Evolutionary conservation across 192 early-diverging fungal genomes (phyloP).

Genomic region (Mortierella alpina): DNA sequence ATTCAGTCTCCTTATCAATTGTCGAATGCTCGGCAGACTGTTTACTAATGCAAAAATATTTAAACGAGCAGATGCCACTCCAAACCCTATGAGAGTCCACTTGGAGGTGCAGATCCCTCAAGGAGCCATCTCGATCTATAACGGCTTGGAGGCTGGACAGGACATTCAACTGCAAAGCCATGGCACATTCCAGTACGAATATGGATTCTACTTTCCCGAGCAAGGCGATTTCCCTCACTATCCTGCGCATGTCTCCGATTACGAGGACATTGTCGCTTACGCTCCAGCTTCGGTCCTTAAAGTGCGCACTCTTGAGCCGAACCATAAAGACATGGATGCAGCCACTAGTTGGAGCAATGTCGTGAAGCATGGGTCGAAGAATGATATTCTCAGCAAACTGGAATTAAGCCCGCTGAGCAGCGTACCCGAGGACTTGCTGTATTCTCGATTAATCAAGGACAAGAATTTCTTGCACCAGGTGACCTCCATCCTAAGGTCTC

Average conservation of each 20-base stretch:
- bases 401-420: conserved; percentile 15
- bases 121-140: conserved; percentile 54
- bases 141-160: conserved; percentile 22
- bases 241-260: conserved; percentile 49
- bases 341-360: conserved; percentile 21
- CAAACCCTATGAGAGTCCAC: conserved; percentile 45
- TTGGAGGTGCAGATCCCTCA: conserved; percentile 58
- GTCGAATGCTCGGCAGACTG: too few species aligned
- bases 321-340: conserved; percentile 16
- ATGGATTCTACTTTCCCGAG: conserved; percentile 62
- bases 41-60: background rate
- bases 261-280: conserved; percentile 36
- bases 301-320: conserved; percentile 21
- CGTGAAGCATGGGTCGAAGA: conserved; percentile 28
- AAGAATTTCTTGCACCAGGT: conserved; percentile 27
- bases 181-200: conserved; percentile 41
- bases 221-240: conserved; percentile 52
- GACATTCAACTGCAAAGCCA: conserved; percentile 26
- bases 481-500: conserved; percentile 33
- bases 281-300: conserved; percentile 22
- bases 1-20: too few species aligned
- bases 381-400: conserved; percentile 24
- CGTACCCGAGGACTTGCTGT: conserved; percentile 12
- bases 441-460: conserved; percentile 34
- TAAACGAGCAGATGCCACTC: conserved; percentile 40